A percentile compares a stretch with the other conserved stretches of the same genome.
phyloP scores from a whole-genome alignment of 257 asterid genomes.

The Eucommia ulmoides region DNA sequence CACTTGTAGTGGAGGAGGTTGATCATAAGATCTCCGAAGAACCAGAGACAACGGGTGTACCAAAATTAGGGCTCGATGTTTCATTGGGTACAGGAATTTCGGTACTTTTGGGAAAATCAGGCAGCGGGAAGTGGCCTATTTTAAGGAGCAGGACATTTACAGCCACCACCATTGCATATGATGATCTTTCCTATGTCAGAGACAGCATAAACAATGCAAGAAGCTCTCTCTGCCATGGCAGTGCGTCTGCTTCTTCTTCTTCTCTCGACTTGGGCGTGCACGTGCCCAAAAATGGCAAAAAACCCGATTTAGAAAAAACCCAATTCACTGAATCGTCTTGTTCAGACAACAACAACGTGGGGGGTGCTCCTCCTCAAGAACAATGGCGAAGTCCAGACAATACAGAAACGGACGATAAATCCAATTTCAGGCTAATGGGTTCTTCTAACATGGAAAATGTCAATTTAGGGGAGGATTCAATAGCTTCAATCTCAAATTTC shows the following conservation, averaged over 20 bases:
- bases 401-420: slow-evolving; percentile 32
- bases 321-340: slow-evolving; percentile 36
- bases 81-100: slow-evolving; percentile 72
- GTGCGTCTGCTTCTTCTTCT: slow-evolving; percentile 74
- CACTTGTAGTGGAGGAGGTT: slow-evolving; percentile 11
- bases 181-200: slow-evolving; percentile 66
- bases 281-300: slow-evolving; percentile 58
- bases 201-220: slow-evolving; percentile 60
- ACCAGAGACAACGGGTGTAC: too few species aligned
- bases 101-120: slow-evolving; percentile 49
- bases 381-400: slow-evolving; percentile 29
- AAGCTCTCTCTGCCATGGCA: slow-evolving; percentile 68
- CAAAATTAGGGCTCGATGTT: slow-evolving; percentile 29
- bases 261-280: slow-evolving; percentile 60
- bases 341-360: slow-evolving; percentile 22
- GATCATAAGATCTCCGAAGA: slow-evolving; percentile 9
- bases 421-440: slow-evolving; percentile 16
- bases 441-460: slow-evolving; percentile 22
- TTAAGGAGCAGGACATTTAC: slow-evolving; percentile 70
- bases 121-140: slow-evolving; percentile 41
- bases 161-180: slow-evolving; percentile 59
- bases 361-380: slow-evolving; percentile 23
- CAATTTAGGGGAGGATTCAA: slow-evolving; percentile 22
- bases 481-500: slow-evolving; percentile 19
- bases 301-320: slow-evolving; percentile 54